Percentiles rank a stretch among this genome's conserved stretches.
phyloP scores from a whole-genome alignment of 2,329 filamentous ascomycete species.

The Rachicladosporium sp. region DNA sequence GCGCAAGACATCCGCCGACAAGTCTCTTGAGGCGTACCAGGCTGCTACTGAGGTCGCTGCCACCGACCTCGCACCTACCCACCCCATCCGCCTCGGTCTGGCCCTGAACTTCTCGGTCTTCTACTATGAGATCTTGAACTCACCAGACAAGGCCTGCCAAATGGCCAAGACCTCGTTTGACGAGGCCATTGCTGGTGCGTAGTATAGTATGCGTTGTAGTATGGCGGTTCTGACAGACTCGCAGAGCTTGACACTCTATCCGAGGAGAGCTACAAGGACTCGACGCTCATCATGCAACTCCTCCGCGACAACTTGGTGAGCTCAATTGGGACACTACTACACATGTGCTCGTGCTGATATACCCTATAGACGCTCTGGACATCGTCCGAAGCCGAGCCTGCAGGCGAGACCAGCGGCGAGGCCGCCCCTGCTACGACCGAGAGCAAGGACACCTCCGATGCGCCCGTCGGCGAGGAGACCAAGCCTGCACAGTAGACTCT shows the following conservation, averaged over 20 bases:
- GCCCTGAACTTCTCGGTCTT: slow-evolving; percentile 96
- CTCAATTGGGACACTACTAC: slow-evolving; percentile 1
- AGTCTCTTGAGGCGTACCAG: slow-evolving; percentile 96
- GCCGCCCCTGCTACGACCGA: slow-evolving; percentile 40
- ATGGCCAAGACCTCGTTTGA: slow-evolving; percentile 93
- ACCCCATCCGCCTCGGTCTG: slow-evolving; percentile 85
- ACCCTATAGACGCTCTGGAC: slow-evolving; percentile 82
- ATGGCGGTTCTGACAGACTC: background rate
- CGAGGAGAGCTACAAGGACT: slow-evolving; percentile 99
- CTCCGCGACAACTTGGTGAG: slow-evolving; percentile 86
- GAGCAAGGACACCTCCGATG: slow-evolving; percentile 42
- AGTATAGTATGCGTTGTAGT: background rate
- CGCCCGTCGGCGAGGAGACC: slow-evolving; percentile 41
- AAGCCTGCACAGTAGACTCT: slow-evolving; percentile 31
- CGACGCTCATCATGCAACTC: slow-evolving; percentile 96
- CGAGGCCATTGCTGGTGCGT: slow-evolving; percentile 78
- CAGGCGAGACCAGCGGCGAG: slow-evolving; percentile 34
- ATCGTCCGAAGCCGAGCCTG: slow-evolving; percentile 88
- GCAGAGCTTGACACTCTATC: slow-evolving; percentile 88
- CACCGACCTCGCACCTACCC: slow-evolving; percentile 79
- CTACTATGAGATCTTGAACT: slow-evolving; percentile 99
- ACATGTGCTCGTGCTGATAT: background rate
- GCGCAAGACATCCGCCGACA: slow-evolving; percentile 87
- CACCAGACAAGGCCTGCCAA: slow-evolving; percentile 94
- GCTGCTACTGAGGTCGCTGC: slow-evolving; percentile 79